A percentile compares a stretch with the other conserved stretches of the same genome.
These are phyloP conservation scores for Diaporthe sp. DNA, from an alignment of 2,329 filamentous ascomycete species.

Conservation along the genomic window DNA sequence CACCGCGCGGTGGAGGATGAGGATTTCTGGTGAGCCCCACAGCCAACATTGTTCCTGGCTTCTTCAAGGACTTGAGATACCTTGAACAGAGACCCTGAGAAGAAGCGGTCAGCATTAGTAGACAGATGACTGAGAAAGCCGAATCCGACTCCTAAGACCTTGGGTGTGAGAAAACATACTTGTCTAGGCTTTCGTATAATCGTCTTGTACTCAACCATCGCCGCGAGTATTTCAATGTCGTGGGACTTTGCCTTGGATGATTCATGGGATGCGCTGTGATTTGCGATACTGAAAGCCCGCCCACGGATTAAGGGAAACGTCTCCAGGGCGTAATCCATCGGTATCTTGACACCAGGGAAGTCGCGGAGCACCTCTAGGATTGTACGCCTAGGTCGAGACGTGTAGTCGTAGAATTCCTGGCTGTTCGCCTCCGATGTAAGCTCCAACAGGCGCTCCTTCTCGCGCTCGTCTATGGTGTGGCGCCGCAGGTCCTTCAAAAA, in stretches of 20 bases:
- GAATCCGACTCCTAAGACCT: not conserved
- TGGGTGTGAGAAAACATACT: slow-evolving; percentile 13
- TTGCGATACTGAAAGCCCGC: slow-evolving; percentile 94
- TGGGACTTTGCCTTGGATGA: not conserved
- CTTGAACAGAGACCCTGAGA: slow-evolving; percentile 83
- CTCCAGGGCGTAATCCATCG: slow-evolving; percentile 78
- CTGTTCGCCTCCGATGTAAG: slow-evolving; percentile 84
- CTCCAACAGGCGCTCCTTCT: slow-evolving; percentile 86
- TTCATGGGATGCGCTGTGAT: slow-evolving; percentile 58
- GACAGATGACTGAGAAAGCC: not conserved
- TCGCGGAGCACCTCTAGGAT: slow-evolving; percentile 95
- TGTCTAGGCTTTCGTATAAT: slow-evolving; percentile 86
- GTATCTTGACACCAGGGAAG: slow-evolving; percentile 86
- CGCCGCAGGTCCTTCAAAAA: slow-evolving; percentile 87
- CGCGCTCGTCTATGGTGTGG: slow-evolving; percentile 78
- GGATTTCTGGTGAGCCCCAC: slow-evolving; percentile 69
- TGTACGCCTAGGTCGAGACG: slow-evolving; percentile 87
- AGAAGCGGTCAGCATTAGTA: not conserved
- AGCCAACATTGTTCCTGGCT: slow-evolving; percentile 68
- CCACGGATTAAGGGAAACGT: slow-evolving; percentile 87
- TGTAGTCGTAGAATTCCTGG: slow-evolving; percentile 97
- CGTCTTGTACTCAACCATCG: slow-evolving; percentile 92
- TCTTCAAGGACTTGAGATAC: slow-evolving; percentile 78
- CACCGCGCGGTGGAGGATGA: slow-evolving; percentile 60
- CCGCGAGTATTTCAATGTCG: slow-evolving; percentile 79